Conservation (phyloP, 768 basidiomycete genomes). For the Kwoniella sp. region DNA sequence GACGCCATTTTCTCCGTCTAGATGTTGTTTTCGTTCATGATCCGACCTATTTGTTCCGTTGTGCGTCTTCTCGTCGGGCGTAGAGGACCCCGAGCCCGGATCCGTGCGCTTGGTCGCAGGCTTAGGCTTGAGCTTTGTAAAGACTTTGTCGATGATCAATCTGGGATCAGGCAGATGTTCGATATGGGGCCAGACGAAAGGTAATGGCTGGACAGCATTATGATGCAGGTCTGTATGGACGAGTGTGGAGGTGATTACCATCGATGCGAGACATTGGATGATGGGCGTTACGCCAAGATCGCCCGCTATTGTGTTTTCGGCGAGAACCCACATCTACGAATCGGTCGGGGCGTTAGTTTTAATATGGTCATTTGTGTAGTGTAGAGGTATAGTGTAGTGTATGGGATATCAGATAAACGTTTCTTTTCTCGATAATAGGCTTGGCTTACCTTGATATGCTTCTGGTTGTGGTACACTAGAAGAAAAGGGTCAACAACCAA, state of each 20-base stretch:
- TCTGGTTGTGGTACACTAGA: conserved; percentile 34
- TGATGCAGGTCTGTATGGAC: conserved; percentile 56
- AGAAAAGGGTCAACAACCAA: too few species aligned
- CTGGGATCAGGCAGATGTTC: conserved; percentile 51
- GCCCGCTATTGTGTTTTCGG: conserved; percentile 51
- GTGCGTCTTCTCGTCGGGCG: not conserved
- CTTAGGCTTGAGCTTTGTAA: not conserved
- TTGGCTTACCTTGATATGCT: conserved; percentile 30
- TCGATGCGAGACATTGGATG: conserved; percentile 48
- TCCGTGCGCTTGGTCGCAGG: not conserved
- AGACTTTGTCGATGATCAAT: conserved; percentile 1
- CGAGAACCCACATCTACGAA: conserved; percentile 54
- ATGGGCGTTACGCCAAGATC: conserved; percentile 54
- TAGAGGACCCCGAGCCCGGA: not conserved
- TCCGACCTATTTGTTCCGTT: too few species aligned
- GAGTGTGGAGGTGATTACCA: conserved; percentile 56
- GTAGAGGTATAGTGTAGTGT: too few species aligned
- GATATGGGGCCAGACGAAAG: conserved; percentile 55
- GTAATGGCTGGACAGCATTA: conserved; percentile 43
- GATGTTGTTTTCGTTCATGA: not conserved
- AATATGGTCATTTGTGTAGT: too few species aligned
- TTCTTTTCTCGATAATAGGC: too few species aligned
- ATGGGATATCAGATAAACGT: too few species aligned
- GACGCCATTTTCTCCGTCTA: not conserved
- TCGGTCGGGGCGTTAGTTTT: too few species aligned